phyloP scores from a whole-genome alignment of 305 asterid species.

The Fraxinus latifolia region DNA sequence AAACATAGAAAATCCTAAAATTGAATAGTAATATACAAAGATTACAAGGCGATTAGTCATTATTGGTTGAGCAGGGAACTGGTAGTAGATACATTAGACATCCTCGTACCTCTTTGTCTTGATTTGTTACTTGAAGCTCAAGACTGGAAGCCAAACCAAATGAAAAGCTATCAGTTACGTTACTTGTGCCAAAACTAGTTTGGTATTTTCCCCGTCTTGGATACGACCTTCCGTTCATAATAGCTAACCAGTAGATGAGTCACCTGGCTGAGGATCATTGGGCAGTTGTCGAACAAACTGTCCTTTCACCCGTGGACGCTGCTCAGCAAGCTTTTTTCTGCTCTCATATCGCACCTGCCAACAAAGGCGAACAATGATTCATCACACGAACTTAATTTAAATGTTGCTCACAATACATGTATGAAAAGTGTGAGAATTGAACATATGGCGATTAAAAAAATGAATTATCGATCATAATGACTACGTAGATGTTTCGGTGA shows the following conservation, averaged over 20 bases:
- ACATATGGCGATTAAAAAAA: not conserved
- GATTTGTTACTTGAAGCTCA: slow-evolving; percentile 22
- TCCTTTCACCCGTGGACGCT: slow-evolving; percentile 61
- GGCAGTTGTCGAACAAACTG: slow-evolving; percentile 56
- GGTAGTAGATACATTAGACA: slow-evolving; percentile 17
- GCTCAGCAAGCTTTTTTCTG: slow-evolving; percentile 62
- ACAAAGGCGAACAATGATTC: slow-evolving; percentile 1
- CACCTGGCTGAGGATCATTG: slow-evolving; percentile 30
- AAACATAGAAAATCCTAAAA: not conserved
- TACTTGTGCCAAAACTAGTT: slow-evolving; percentile 30
- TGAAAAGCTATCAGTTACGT: slow-evolving; percentile 32
- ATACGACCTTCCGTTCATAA: not conserved
- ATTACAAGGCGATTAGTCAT: not conserved
- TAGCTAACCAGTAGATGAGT: slow-evolving; percentile 32
- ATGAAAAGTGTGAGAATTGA: not conserved
- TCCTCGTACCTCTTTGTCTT: slow-evolving; percentile 8
- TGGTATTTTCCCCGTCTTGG: not conserved
- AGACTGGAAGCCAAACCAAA: slow-evolving; percentile 5
- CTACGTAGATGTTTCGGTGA: not conserved
- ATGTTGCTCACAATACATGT: not conserved
- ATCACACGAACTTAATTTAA: not conserved
- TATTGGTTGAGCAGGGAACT: not conserved
- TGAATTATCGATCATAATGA: not conserved
- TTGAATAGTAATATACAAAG: not conserved
- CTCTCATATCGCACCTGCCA: slow-evolving; percentile 57